phyloP scores from a whole-genome alignment of 768 basidiomycete genomes.

The Leccinum obscurum region DNA sequence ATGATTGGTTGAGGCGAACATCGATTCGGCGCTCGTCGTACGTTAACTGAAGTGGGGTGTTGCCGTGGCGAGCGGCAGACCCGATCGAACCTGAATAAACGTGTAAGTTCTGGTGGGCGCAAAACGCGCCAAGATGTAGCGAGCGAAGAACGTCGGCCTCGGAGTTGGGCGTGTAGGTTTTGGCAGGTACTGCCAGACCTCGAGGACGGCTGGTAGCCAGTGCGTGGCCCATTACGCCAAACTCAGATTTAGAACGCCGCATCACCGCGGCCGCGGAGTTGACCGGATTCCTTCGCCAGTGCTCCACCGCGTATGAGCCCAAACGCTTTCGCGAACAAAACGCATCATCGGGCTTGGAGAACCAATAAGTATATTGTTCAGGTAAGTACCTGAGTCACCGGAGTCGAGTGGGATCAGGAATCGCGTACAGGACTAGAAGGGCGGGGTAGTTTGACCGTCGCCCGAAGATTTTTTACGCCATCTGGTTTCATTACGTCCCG shows the following conservation, averaged over 20 bases:
- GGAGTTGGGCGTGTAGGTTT: conserved; percentile 4
- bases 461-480: neutral
- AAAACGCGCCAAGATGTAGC: neutral
- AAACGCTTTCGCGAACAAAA: neutral
- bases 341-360: neutral
- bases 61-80: conserved; percentile 14
- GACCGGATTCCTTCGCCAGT: neutral
- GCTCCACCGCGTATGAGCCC: neutral
- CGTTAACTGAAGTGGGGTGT: conserved; percentile 6
- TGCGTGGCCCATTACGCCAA: neutral
- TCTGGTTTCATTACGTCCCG: conserved; percentile 17
- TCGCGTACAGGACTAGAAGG: conserved; percentile 10
- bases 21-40: conserved; percentile 1
- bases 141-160: neutral
- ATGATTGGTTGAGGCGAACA: conserved; percentile 2
- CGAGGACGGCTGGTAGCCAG: neutral
- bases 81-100: neutral
- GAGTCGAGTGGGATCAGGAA: neutral
- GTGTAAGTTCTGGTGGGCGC: neutral
- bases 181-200: neutral
- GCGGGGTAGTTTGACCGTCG: neutral
- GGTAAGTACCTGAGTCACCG: neutral
- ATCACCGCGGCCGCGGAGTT: neutral
- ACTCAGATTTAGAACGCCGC: neutral
- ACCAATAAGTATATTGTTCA: neutral